These are phyloP conservation scores for Bifiguratus adelaidae DNA, from an alignment of 192 early-diverging fungal genomes.

Conservation along the genomic window DNA sequence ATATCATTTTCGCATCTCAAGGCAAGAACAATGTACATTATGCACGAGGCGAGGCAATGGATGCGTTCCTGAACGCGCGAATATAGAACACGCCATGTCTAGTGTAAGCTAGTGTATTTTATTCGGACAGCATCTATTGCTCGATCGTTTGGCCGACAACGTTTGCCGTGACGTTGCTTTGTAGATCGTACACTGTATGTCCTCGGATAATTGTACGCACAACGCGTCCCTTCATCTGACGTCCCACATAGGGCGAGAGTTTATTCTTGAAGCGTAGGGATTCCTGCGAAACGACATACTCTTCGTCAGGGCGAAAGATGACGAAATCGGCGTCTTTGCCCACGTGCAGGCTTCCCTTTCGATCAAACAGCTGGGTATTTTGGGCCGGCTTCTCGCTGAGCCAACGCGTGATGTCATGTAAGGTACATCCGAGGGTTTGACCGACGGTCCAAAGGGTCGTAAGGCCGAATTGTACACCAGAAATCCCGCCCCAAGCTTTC, in stretches of 20 bases:
- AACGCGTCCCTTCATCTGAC: constrained; percentile 47
- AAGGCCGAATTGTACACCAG: constrained; percentile 70
- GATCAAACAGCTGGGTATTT: constrained; percentile 40
- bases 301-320: constrained; percentile 62
- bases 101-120: too few relatives aligned
- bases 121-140: too few relatives aligned
- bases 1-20: too few relatives aligned
- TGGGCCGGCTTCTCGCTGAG: constrained; percentile 54
- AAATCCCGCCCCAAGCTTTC: constrained; percentile 76
- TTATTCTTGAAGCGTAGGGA: constrained; percentile 77
- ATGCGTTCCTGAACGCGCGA: too few relatives aligned
- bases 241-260: constrained; percentile 64
- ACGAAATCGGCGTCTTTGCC: constrained; percentile 75
- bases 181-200: constrained; percentile 32
- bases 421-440: constrained; percentile 6
- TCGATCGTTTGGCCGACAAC: too few relatives aligned
- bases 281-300: constrained; percentile 29
- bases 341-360: constrained; percentile 58
- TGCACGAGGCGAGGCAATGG: too few relatives aligned
- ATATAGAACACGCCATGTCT: too few relatives aligned
- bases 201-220: constrained; percentile 67
- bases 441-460: constrained; percentile 67
- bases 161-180: too few relatives aligned
- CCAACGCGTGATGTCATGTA: constrained; percentile 49
- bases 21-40: too few relatives aligned